These are phyloP conservation scores for Mycena crocata DNA, from an alignment of 768 basidiomycete genomes.

Conservation along the genomic window DNA sequence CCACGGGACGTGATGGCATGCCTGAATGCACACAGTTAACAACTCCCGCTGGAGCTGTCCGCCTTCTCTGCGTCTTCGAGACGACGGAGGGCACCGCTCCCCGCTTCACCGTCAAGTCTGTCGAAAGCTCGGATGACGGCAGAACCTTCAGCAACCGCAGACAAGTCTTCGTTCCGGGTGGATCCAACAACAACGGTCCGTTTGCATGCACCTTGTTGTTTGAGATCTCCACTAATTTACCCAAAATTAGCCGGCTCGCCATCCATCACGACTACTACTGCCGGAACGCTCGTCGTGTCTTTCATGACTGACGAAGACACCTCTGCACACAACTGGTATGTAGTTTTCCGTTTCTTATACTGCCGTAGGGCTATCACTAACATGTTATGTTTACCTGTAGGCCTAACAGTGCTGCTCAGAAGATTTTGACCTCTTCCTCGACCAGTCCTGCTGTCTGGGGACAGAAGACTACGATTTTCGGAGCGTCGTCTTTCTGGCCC, in stretches of 20 bases:
- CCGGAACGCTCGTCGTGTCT: conserved; percentile 33
- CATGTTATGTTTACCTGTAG: background rate
- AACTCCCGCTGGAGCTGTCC: conserved; percentile 5
- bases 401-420: conserved; percentile 13
- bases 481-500: conserved; percentile 14
- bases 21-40: conserved; percentile 31
- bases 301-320: conserved; percentile 41
- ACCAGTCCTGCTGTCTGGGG: conserved; percentile 25
- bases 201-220: background rate
- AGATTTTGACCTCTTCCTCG: conserved; percentile 23
- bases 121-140: conserved; percentile 37
- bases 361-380: background rate
- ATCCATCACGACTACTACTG: conserved; percentile 21
- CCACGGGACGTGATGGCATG: conserved; percentile 42
- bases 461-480: conserved; percentile 27
- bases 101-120: conserved; percentile 35
- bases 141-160: conserved; percentile 19
- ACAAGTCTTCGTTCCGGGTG: conserved; percentile 32
- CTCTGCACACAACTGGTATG: conserved; percentile 15
- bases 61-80: conserved; percentile 38
- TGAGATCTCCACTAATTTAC: background rate
- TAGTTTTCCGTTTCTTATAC: background rate
- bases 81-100: conserved; percentile 35
- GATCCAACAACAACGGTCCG: conserved; percentile 31
- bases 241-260: conserved; percentile 35